phyloP scores from a whole-genome alignment of 805 yeast genomes.

The Saturnispora ahearnii region DNA sequence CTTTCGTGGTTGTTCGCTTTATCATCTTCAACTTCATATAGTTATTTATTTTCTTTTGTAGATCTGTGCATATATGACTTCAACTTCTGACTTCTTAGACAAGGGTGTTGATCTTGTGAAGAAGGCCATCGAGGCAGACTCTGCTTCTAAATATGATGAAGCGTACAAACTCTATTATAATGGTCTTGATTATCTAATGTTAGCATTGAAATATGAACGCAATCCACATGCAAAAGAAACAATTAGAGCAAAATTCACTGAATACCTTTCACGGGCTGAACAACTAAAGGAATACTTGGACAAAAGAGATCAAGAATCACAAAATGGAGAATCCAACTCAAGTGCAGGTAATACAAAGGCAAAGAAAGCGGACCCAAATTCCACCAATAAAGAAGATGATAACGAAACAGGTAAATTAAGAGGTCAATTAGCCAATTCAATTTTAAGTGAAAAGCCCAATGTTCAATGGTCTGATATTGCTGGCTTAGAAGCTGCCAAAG shows the following conservation, averaged over 20 bases:
- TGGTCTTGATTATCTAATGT: conserved; percentile 90
- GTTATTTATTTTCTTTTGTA: not conserved
- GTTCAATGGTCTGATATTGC: conserved; percentile 95
- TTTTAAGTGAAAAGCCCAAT: conserved; percentile 84
- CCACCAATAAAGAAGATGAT: conserved; percentile 38
- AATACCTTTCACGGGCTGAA: conserved; percentile 88
- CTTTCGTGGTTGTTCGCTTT: not conserved
- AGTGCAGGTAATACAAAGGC: conserved; percentile 51
- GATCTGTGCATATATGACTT: conserved; percentile 17
- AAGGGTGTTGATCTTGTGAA: conserved; percentile 95
- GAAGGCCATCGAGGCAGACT: conserved; percentile 90
- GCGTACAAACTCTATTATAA: conserved; percentile 89
- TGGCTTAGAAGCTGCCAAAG: conserved; percentile 91
- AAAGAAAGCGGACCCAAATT: conserved; percentile 32
- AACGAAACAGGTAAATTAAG: conserved; percentile 84
- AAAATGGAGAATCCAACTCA: conserved; percentile 43
- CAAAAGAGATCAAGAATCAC: conserved; percentile 38
- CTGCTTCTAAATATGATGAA: conserved; percentile 82
- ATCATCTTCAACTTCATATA: not conserved
- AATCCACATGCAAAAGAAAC: conserved; percentile 83
- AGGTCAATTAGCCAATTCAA: conserved; percentile 87
- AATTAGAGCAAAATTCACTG: conserved; percentile 81
- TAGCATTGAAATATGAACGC: conserved; percentile 91
- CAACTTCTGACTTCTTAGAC: conserved; percentile 59
- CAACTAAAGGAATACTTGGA: conserved; percentile 85